Evolutionary conservation across 768 basidiomycete species (phyloP).

Genomic region (Auricularia heimuer): DNA sequence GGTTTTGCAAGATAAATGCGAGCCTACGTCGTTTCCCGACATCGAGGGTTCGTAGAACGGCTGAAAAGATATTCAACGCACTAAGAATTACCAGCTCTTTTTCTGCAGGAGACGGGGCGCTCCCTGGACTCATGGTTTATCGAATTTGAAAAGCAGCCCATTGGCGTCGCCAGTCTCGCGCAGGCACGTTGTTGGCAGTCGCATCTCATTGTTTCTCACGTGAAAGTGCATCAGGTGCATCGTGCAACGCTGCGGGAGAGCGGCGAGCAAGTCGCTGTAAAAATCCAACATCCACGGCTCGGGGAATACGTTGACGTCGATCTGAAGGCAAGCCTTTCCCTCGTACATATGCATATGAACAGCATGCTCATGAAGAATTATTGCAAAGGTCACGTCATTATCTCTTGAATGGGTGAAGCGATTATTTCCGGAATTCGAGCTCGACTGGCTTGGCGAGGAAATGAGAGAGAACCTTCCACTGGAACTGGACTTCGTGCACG

Average conservation of each 20-base stretch:
- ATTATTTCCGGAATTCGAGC: conserved; percentile 94
- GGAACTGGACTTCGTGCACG: conserved; percentile 91
- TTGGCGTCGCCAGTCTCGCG: conserved; percentile 92
- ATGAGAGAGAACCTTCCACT: conserved; percentile 87
- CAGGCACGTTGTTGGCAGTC: conserved; percentile 59
- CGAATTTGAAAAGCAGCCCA: conserved; percentile 77
- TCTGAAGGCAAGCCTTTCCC: conserved; percentile 45
- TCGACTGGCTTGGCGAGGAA: conserved; percentile 87
- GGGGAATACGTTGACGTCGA: conserved; percentile 89
- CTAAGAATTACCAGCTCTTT: conserved; percentile 67
- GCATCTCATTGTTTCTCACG: neutral
- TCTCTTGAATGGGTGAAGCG: conserved; percentile 75
- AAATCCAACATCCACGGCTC: conserved; percentile 90
- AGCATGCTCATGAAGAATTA: neutral
- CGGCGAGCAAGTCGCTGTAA: conserved; percentile 76
- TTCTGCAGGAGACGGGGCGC: conserved; percentile 68
- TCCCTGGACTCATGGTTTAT: conserved; percentile 68
- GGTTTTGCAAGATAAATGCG: conserved; percentile 84
- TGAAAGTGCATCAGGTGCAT: conserved; percentile 19
- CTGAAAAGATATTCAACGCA: conserved; percentile 69
- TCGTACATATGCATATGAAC: conserved; percentile 11
- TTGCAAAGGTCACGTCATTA: conserved; percentile 25
- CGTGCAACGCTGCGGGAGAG: conserved; percentile 55
- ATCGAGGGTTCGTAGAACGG: conserved; percentile 40
- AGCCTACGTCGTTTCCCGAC: conserved; percentile 73